These are phyloP conservation scores for Pyrrhoderma noxium DNA, from an alignment of 1,284 basidiomycete species.

Conservation along the genomic window DNA sequence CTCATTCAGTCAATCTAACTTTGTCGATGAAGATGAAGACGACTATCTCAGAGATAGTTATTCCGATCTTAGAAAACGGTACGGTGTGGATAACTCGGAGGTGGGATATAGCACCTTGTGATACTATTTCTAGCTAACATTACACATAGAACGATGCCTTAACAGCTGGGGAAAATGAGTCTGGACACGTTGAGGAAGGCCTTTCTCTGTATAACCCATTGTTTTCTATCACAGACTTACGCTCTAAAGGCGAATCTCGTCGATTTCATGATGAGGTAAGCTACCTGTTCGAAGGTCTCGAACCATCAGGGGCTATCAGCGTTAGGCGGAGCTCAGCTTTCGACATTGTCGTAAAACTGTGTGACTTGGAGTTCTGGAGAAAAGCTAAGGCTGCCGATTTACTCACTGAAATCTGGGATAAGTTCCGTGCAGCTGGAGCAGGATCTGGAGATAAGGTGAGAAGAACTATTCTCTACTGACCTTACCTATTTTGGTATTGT, in stretches of 20 bases:
- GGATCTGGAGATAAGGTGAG: constrained; percentile 53
- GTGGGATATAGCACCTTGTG: too few relatives aligned
- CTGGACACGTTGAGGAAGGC: constrained; percentile 34
- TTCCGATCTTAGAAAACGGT: constrained; percentile 54
- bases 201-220: constrained; percentile 57
- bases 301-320: constrained; percentile 39
- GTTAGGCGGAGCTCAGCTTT: constrained; percentile 63
- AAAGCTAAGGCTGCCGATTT: constrained; percentile 72
- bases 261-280: constrained; percentile 75
- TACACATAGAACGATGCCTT: constrained; percentile 23
- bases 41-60: constrained; percentile 64
- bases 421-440: constrained; percentile 48
- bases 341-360: constrained; percentile 66
- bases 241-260: constrained; percentile 71
- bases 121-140: constrained; percentile 18
- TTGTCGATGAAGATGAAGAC: constrained; percentile 29
- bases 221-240: constrained; percentile 70
- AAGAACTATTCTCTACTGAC: not conserved
- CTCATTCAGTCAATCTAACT: constrained; percentile 21
- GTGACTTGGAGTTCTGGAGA: constrained; percentile 62
- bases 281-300: constrained; percentile 73
- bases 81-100: constrained; percentile 70
- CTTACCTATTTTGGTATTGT: not conserved
- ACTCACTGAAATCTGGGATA: constrained; percentile 55
- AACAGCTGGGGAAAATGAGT: constrained; percentile 26